Evolutionary conservation across 768 basidiomycete genomes (phyloP), one percentile per base, ranked within the genome.

Genomic region (Amanita pallidorosea): DNA sequence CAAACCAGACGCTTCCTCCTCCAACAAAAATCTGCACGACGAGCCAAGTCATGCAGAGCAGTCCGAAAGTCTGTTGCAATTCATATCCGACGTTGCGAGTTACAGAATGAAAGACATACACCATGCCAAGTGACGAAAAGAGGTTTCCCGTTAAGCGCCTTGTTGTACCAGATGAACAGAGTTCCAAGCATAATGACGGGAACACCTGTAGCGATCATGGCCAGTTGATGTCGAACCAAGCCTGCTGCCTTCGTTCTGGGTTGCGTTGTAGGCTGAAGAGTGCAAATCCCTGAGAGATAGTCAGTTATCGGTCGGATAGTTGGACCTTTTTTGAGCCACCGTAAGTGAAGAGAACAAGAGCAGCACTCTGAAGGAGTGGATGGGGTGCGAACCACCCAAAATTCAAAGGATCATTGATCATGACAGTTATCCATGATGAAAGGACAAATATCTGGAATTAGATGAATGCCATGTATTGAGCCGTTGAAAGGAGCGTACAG

Each of bases 51-150:
- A 84, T 61, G n/a, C 73, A 66, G 34, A 79, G 61, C n/a, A 85
- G 63, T 0, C 88, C 90, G 49, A 88, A 71, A 38, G 66, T 75
- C 83, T 87, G 57, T 2, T 49, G 20, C 43, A 49, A 27, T 41
- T 15, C 29, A 40, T 37, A 3, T 22, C 40, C 27, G 5, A 23
- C 12, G 17, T n/a, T 23, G 47, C 34, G 9, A 17, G 9, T 34
- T 36, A 33, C 29, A 20, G 15, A 49, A 34, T 20, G 34, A 36
- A 27, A 31, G 29, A 60, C 79, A 57, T 61, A 88, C 85, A 3
- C 77, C 81, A 65, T 92, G 90, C 86, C 84, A 87, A 7, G 80
- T 76, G 4, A 72, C 74, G 53, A 87, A 83, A 59, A 91, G 89
- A 4, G 67, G 53, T 1, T 70, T 71, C 5, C 57, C 65, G 47